Evolutionary conservation across 495 filamentous ascomycete species (phyloP), one percentile per base, ranked within the genome.

Genomic region (Antarctomyces pellizariae): DNA sequence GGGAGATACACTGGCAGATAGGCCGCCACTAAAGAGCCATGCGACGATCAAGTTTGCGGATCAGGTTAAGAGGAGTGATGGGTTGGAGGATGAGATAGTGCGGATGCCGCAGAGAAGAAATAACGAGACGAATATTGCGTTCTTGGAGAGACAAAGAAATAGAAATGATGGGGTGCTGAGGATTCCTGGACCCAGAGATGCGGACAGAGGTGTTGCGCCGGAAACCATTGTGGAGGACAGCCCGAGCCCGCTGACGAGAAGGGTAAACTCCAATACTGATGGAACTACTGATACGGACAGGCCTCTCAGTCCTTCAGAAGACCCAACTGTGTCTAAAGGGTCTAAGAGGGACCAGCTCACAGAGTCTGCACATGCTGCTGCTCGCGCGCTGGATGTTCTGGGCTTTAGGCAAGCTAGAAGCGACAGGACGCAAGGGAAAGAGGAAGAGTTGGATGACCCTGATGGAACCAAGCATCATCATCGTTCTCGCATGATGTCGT

Each of bases 131-230:
- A 73, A 84, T 40, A 83, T 91, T 35, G 75, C 73, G 2, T 78
- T 93, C 39, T 45, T 90, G 10, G 70, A 90, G 45, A 71, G 76
- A 11, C 82, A 89, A 41, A 62, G 77, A n/a, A 71, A 73, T 27
- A 53, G 56, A 3, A 72, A 71, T 30, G 70, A 72, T 35, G 62
- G 62, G 8, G 65, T 75, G 1, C 46, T 91, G 15, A 70, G 77
- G 12, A 91, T 93, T 32, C 83, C 83, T 0, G 77, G 78, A 22
- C 83, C 82, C 2, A 57, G 77, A 38, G 83, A 89, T 35, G 79
- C 72, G 30, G 83, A 93, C 32, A 63, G 62, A 13, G 83, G 83
- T 14, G 59, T 73, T 12, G 50, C 68, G 3, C 80, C 80, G 0
- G 44, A 71, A 35, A 50, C 59, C 3, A 46, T 84, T 9, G 53